phyloP scores from a whole-genome alignment of 1,139 yeast species.

The Sugiyamaella grinbergsii region DNA sequence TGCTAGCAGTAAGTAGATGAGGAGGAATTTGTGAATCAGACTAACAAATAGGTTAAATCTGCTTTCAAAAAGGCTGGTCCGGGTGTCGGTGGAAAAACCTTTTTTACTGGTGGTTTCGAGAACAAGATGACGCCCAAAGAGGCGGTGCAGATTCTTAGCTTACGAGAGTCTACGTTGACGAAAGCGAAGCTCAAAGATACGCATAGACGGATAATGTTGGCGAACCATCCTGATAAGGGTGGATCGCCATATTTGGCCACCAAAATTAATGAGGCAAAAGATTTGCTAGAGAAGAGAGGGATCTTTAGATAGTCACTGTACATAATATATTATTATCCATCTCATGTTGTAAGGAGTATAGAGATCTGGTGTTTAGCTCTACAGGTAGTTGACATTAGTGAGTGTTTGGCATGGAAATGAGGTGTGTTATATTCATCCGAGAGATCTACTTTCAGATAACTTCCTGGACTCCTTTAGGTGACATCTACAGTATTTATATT shows the following conservation, averaged over 20 bases:
- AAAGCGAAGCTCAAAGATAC: constrained; percentile 84
- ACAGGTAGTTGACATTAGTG: no score
- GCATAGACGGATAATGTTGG: constrained; percentile 88
- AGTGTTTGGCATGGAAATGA: no score
- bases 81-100: constrained; percentile 71
- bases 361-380: no score
- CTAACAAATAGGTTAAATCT: constrained; percentile 54
- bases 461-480: no score
- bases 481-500: no score
- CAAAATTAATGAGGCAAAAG: constrained; percentile 96
- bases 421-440: no score
- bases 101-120: constrained; percentile 85
- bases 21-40: not conserved
- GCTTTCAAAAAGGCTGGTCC: constrained; percentile 69
- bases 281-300: constrained; percentile 60
- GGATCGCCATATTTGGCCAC: constrained; percentile 96
- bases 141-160: constrained; percentile 83
- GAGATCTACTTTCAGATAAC: no score
- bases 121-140: constrained; percentile 86
- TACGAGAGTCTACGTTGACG: constrained; percentile 76
- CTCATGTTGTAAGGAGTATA: no score
- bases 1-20: constrained; percentile 43
- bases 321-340: no score
- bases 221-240: constrained; percentile 97
- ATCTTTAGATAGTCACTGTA: no score